Evolutionary conservation across 129 eudicot species (phyloP).

Genomic region (Daucus carota): DNA sequence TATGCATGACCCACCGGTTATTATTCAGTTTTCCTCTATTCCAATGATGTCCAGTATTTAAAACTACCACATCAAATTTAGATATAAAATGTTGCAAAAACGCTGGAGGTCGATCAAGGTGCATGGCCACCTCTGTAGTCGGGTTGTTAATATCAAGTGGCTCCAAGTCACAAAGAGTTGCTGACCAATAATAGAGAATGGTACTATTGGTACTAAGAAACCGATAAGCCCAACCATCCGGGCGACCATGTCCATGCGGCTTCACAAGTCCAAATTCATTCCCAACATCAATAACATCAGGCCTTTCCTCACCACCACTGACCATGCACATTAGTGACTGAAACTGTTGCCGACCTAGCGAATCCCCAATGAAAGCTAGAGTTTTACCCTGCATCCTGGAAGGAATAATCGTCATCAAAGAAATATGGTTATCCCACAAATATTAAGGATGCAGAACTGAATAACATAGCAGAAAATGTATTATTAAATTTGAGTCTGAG

Average conservation of each 20-base stretch:
- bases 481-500: background rate
- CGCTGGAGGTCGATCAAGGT: slow-evolving; percentile 77
- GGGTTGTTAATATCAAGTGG: slow-evolving; percentile 34
- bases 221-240: slow-evolving; percentile 88
- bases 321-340: slow-evolving; percentile 89
- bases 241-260: slow-evolving; percentile 52
- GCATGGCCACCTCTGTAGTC: slow-evolving; percentile 56
- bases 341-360: slow-evolving; percentile 82
- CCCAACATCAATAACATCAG: slow-evolving; percentile 65
- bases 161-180: slow-evolving; percentile 66
- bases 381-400: slow-evolving; percentile 81
- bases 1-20: slow-evolving; percentile 72
- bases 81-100: slow-evolving; percentile 48
- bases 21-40: slow-evolving; percentile 75
- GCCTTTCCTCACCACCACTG: slow-evolving; percentile 56
- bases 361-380: slow-evolving; percentile 78
- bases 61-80: slow-evolving; percentile 53
- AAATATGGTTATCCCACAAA: background rate
- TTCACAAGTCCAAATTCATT: slow-evolving; percentile 58
- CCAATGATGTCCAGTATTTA: slow-evolving; percentile 93
- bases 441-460: background rate
- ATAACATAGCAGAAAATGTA: background rate
- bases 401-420: background rate
- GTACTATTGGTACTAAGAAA: slow-evolving; percentile 68
- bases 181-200: slow-evolving; percentile 80